Conservation (phyloP, 1,139 yeast genomes). For the Scheffersomyces titani region DNA sequence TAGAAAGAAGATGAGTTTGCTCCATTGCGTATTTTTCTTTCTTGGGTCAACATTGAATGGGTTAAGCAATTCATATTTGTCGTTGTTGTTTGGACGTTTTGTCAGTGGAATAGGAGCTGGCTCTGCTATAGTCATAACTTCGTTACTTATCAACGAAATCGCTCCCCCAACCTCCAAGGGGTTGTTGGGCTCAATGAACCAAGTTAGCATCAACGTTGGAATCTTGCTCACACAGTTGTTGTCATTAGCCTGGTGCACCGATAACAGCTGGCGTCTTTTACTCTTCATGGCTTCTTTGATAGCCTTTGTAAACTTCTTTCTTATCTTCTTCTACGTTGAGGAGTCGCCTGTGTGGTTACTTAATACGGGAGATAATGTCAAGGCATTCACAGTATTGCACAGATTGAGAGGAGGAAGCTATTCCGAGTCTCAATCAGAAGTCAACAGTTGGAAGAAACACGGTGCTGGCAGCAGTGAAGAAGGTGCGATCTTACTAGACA, state of each 20-base stretch:
- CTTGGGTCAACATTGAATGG: conserved; percentile 73
- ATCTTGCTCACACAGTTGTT: conserved; percentile 75
- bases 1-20: conserved; percentile 55
- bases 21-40: conserved; percentile 57
- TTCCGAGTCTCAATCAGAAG: conserved; percentile 36
- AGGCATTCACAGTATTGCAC: conserved; percentile 40
- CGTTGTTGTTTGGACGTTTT: conserved; percentile 68
- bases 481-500: conserved; percentile 3
- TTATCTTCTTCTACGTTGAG: conserved; percentile 46
- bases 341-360: conserved; percentile 89
- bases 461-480: conserved; percentile 4
- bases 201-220: conserved; percentile 81
- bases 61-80: conserved; percentile 41
- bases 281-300: conserved; percentile 59
- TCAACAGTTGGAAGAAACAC: conserved; percentile 32
- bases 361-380: conserved; percentile 29
- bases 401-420: conserved; percentile 45
- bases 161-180: conserved; percentile 73
- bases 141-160: conserved; percentile 77
- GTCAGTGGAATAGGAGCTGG: conserved; percentile 88
- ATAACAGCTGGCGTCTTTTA: conserved; percentile 70
- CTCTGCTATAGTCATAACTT: conserved; percentile 78
- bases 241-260: conserved; percentile 69
- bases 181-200: conserved; percentile 83
- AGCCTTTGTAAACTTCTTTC: conserved; percentile 49